A percentile compares a stretch with the other conserved stretches of the same genome.
These are phyloP conservation scores for Colletotrichum costaricense DNA, from an alignment of 2,329 filamentous ascomycete species.

Conservation along the genomic window DNA sequence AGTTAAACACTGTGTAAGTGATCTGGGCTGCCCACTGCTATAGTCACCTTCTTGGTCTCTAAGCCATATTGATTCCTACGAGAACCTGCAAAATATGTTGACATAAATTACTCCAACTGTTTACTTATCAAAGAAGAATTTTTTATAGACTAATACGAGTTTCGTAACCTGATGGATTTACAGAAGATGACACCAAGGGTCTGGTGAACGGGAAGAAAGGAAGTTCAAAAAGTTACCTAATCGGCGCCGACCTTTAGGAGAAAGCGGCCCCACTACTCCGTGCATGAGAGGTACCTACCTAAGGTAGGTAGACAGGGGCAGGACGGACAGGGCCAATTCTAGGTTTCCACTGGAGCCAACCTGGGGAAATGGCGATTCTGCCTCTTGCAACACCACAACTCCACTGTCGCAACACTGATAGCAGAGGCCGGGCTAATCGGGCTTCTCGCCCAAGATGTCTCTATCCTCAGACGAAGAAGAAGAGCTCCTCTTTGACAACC, in stretches of 20 bases:
- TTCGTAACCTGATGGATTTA: no score
- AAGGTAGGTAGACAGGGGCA: neutral
- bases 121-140: no score
- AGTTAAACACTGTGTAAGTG: no score
- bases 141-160: neutral
- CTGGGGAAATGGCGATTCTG: slow-evolving; percentile 6
- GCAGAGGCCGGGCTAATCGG: slow-evolving; percentile 15
- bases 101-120: no score
- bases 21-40: no score
- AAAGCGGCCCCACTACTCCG: slow-evolving; percentile 15
- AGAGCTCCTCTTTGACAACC: slow-evolving; percentile 23
- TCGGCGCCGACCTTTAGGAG: neutral
- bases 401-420: neutral
- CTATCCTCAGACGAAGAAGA: slow-evolving; percentile 38
- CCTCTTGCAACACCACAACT: neutral
- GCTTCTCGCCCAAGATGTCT: slow-evolving; percentile 29
- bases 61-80: no score
- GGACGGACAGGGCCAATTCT: neutral
- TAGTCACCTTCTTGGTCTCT: no score
- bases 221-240: neutral
- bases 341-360: neutral
- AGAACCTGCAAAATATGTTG: no score
- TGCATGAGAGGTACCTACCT: neutral
- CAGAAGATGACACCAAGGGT: neutral
- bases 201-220: neutral